phyloP scores from a whole-genome alignment of 306 rosid species.

The Inga laurina region DNA sequence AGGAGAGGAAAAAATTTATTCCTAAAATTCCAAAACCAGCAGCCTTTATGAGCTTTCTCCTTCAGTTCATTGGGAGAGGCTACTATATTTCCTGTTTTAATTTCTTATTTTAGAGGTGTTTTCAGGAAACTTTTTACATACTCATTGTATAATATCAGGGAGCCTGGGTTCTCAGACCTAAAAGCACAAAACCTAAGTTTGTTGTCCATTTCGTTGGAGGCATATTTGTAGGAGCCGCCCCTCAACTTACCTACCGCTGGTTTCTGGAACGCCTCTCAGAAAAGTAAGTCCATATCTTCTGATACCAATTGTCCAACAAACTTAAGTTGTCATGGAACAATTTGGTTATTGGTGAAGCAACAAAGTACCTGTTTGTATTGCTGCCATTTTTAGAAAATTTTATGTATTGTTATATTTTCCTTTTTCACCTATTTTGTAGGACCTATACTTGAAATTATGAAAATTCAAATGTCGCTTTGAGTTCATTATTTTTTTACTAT shows the following conservation, averaged over 20 bases:
- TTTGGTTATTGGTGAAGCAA: neutral
- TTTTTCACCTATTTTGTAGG: neutral
- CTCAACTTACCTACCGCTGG: slow-evolving; percentile 93
- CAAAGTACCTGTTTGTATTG: neutral
- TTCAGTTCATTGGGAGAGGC: slow-evolving; percentile 9
- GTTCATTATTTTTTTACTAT: neutral
- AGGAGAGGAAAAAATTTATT: neutral
- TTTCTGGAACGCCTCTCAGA: slow-evolving; percentile 91
- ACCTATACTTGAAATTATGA: neutral
- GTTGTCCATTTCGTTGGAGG: slow-evolving; percentile 97
- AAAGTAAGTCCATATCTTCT: slow-evolving; percentile 49
- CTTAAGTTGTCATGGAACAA: slow-evolving; percentile 7
- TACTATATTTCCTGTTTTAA: neutral
- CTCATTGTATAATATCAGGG: slow-evolving; percentile 59
- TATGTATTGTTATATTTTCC: neutral
- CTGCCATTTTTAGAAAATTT: neutral
- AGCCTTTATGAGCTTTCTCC: slow-evolving; percentile 10
- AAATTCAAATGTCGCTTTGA: neutral
- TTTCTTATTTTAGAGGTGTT: slow-evolving; percentile 23
- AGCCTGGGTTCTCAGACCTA: slow-evolving; percentile 94
- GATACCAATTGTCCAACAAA: neutral
- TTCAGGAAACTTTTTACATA: slow-evolving; percentile 5
- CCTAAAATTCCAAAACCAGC: neutral
- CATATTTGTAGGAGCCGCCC: slow-evolving; percentile 97
- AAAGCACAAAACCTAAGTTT: slow-evolving; percentile 58